Evolutionary conservation across 2,329 filamentous ascomycete genomes (phyloP).

Genomic region (Daldinia sp.): DNA sequence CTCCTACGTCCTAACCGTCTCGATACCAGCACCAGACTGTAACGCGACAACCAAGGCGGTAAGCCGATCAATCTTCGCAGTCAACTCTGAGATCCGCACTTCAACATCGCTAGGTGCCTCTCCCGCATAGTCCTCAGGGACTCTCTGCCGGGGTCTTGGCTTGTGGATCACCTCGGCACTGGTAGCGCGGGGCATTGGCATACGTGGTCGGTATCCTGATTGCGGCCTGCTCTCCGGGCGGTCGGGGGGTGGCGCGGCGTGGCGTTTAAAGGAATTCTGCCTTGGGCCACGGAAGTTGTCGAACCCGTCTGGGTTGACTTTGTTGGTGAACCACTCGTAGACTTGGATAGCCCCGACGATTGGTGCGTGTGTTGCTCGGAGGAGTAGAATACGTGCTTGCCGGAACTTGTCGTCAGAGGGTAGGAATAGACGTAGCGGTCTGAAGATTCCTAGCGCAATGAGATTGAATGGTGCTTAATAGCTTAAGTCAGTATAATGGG

Average conservation of each 20-base stretch:
- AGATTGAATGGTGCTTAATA: conserved; percentile 74
- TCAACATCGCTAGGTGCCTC: conserved; percentile 60
- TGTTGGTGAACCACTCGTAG: conserved; percentile 69
- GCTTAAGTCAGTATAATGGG: conserved; percentile 1
- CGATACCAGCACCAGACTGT: conserved; percentile 53
- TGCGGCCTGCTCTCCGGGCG: conserved; percentile 43
- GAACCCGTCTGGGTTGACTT: conserved; percentile 58
- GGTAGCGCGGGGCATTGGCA: conserved; percentile 45
- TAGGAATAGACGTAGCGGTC: conserved; percentile 77
- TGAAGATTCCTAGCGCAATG: conserved; percentile 76
- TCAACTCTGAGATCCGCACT: conserved; percentile 66
- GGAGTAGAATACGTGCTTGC: conserved; percentile 68
- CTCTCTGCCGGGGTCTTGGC: conserved; percentile 36
- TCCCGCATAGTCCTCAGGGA: conserved; percentile 52
- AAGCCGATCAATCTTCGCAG: conserved; percentile 69
- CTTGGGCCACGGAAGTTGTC: conserved; percentile 63
- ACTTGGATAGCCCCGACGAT: conserved; percentile 76
- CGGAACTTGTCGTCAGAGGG: conserved; percentile 73
- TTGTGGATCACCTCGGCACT: conserved; percentile 44
- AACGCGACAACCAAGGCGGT: conserved; percentile 65
- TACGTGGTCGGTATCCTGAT: conserved; percentile 43
- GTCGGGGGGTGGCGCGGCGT: conserved; percentile 40
- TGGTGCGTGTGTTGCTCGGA: conserved; percentile 73
- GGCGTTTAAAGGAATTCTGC: conserved; percentile 44
- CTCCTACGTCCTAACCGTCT: conserved; percentile 41